Evolutionary conservation across 192 early-diverging fungal species (phyloP).

Genomic region (Coemansia sp.): DNA sequence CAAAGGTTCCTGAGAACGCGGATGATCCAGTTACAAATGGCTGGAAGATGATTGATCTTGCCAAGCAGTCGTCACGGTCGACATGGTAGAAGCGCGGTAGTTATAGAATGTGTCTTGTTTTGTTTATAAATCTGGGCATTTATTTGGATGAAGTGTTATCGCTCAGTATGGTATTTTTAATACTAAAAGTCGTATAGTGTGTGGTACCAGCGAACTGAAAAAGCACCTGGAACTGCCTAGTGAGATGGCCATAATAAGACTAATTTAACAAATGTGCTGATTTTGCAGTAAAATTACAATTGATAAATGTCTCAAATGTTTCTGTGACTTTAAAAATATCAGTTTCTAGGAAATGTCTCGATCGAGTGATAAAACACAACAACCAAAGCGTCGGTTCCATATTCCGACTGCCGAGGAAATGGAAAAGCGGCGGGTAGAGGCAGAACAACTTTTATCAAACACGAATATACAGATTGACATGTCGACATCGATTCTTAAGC

Average conservation of each 20-base stretch:
- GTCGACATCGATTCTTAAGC: slow-evolving; percentile 26
- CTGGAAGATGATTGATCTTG: slow-evolving; percentile 91
- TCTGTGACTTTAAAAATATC: neutral
- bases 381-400: slow-evolving; percentile 23
- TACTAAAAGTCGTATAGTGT: too few relatives aligned
- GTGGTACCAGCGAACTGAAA: too few relatives aligned
- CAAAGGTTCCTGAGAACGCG: slow-evolving; percentile 77
- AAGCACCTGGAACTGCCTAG: too few relatives aligned
- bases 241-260: too few relatives aligned
- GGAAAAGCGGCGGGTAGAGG: slow-evolving; percentile 19
- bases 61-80: slow-evolving; percentile 63
- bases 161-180: too few relatives aligned
- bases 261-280: too few relatives aligned
- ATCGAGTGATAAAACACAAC: neutral
- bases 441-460: slow-evolving; percentile 22
- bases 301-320: neutral
- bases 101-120: neutral
- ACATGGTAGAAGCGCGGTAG: slow-evolving; percentile 38
- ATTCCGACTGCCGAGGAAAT: slow-evolving; percentile 47
- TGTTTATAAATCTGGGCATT: too few relatives aligned
- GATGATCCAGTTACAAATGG: slow-evolving; percentile 82
- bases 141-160: too few relatives aligned
- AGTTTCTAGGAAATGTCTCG: slow-evolving; percentile 1
- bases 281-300: too few relatives aligned
- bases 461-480: slow-evolving; percentile 20